A percentile compares a stretch with the other conserved stretches of the same genome.
Evolutionary conservation across 2,329 filamentous ascomycete species (phyloP).

Genomic region (Samsoniella hepiali): DNA sequence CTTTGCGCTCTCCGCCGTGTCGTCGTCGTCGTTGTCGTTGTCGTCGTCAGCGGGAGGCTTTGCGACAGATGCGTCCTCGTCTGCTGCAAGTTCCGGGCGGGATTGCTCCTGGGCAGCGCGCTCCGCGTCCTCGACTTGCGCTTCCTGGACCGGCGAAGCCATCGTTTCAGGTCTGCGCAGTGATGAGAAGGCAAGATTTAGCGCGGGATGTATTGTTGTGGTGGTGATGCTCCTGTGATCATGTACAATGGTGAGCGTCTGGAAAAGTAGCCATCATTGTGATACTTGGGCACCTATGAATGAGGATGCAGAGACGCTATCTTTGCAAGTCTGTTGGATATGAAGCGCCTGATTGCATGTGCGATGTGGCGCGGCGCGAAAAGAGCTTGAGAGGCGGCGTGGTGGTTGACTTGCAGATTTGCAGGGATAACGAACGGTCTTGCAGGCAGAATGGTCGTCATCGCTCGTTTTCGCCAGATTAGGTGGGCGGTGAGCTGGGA

Average conservation of each 20-base stretch:
- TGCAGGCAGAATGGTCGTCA: conserved; percentile 13
- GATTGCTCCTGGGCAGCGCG: neutral
- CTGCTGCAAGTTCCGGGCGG: neutral
- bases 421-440: neutral
- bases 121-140: neutral
- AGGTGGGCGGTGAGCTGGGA: conserved; percentile 9
- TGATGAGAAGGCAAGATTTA: neutral
- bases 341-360: neutral
- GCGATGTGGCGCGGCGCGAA: conserved; percentile 2
- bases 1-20: neutral
- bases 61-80: neutral
- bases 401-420: neutral
- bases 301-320: neutral
- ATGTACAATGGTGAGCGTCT: conserved; percentile 39
- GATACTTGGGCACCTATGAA: conserved; percentile 39
- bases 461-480: neutral
- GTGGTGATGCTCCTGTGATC: conserved; percentile 26
- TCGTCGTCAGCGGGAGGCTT: neutral
- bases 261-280: conserved; percentile 32
- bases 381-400: neutral
- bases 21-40: too few relatives aligned
- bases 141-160: neutral
- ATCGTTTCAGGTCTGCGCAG: neutral
- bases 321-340: neutral
- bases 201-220: neutral